Evolutionary conservation across 306 rosid species (phyloP).

Genomic region (Potentilla sterilis): DNA sequence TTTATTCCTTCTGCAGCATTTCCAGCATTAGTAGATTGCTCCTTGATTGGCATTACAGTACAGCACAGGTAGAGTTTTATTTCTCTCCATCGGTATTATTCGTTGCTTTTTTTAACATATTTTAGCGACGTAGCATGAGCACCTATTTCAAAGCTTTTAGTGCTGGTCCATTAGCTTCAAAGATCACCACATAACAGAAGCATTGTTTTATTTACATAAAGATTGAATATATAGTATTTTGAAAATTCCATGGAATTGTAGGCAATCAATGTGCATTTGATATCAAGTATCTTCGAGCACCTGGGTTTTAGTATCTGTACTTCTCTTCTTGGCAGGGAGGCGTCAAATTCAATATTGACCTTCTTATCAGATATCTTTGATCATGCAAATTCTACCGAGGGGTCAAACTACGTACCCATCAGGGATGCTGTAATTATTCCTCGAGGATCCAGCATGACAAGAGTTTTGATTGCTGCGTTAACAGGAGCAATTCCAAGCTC

Average conservation of each 20-base stretch:
- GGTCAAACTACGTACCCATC: slow-evolving; percentile 65
- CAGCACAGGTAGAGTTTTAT: slow-evolving; percentile 68
- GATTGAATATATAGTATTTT: neutral
- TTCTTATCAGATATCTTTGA: slow-evolving; percentile 89
- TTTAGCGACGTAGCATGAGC: neutral
- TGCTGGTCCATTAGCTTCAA: neutral
- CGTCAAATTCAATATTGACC: slow-evolving; percentile 92
- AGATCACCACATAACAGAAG: neutral
- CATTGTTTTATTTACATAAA: neutral
- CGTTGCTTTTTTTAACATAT: neutral
- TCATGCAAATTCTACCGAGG: slow-evolving; percentile 54
- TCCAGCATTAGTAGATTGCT: slow-evolving; percentile 90
- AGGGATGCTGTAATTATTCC: slow-evolving; percentile 74
- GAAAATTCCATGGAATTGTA: neutral
- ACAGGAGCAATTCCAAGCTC: slow-evolving; percentile 95
- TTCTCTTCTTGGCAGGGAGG: slow-evolving; percentile 67
- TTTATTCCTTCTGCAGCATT: slow-evolving; percentile 88
- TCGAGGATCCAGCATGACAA: slow-evolving; percentile 65
- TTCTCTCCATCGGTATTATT: neutral
- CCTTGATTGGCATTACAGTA: slow-evolving; percentile 91
- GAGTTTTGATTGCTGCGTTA: slow-evolving; percentile 86
- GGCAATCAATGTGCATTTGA: neutral
- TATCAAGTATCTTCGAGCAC: neutral
- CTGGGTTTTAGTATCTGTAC: slow-evolving; percentile 23
- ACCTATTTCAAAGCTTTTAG: neutral